Conservation (phyloP, 2,329 filamentous ascomycete species). For the Aspergillus sp. region DNA sequence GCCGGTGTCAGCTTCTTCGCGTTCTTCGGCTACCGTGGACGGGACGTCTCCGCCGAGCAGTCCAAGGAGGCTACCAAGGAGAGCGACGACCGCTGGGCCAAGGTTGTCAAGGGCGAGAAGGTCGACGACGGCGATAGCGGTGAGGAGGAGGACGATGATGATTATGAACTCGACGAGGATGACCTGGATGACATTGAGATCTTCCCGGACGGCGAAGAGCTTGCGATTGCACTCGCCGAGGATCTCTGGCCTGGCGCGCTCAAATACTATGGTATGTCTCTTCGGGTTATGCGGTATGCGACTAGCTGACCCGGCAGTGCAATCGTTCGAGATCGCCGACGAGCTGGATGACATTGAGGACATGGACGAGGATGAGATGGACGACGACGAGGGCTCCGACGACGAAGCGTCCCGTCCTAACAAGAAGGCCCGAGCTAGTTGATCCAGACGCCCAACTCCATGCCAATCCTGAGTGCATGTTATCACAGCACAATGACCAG, state of each 20-base stretch:
- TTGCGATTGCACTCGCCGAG: constrained; percentile 72
- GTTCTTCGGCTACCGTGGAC: constrained; percentile 73
- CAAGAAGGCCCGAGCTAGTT: constrained; percentile 32
- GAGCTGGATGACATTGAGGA: constrained; percentile 57
- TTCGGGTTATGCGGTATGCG: constrained; percentile 1
- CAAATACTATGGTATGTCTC: constrained; percentile 74
- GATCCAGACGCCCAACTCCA: constrained; percentile 2
- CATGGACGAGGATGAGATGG: constrained; percentile 47
- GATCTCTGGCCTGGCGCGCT: constrained; percentile 83
- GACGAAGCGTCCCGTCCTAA: constrained; percentile 29
- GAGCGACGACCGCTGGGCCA: constrained; percentile 49
- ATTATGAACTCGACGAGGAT: constrained; percentile 52
- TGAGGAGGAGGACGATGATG: constrained; percentile 36
- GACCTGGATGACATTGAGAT: constrained; percentile 67
- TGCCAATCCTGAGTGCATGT: constrained; percentile 9
- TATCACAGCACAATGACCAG: constrained; percentile 58
- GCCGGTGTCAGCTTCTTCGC: constrained; percentile 73
- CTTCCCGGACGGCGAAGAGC: constrained; percentile 75
- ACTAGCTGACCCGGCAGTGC: constrained; percentile 42
- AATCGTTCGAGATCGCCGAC: constrained; percentile 61
- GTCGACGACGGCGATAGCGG: constrained; percentile 32
- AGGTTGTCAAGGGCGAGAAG: constrained; percentile 42
- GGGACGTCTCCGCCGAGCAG: constrained; percentile 63
- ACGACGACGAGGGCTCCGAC: constrained; percentile 35
- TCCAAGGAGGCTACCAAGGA: constrained; percentile 52